phyloP scores from a whole-genome alignment of 2,329 filamentous ascomycete species.

The Beauveria scarabaeidicola region DNA sequence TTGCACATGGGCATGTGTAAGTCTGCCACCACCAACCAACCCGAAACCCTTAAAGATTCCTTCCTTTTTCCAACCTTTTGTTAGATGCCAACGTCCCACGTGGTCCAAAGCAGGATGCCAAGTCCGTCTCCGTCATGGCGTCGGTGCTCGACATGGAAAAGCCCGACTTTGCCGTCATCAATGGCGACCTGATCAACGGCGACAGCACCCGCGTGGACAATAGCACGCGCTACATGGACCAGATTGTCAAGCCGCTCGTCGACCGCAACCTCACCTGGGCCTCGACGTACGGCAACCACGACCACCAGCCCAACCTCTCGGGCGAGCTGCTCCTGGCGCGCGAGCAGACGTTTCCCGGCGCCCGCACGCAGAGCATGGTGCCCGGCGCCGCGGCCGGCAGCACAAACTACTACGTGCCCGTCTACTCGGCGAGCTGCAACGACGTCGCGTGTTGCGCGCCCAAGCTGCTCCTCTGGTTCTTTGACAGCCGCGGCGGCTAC shows the following conservation, averaged over 20 bases:
- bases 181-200: constrained; percentile 64
- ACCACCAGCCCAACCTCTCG: constrained; percentile 51
- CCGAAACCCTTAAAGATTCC: not conserved
- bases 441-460: constrained; percentile 24
- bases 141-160: constrained; percentile 22
- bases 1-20: constrained; percentile 11
- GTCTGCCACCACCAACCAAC: not conserved
- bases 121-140: constrained; percentile 26
- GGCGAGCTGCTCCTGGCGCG: constrained; percentile 33
- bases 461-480: constrained; percentile 58
- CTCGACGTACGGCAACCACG: constrained; percentile 65
- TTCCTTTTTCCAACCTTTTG: not conserved
- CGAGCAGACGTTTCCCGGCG: constrained; percentile 30
- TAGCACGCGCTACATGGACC: constrained; percentile 46
- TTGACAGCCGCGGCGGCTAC: constrained; percentile 55
- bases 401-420: constrained; percentile 40
- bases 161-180: constrained; percentile 24
- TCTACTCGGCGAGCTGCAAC: constrained; percentile 25
- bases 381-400: constrained; percentile 26
- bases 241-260: constrained; percentile 50
- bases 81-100: constrained; percentile 22
- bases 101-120: constrained; percentile 30
- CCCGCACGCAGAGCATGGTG: constrained; percentile 34
- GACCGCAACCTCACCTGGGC: constrained; percentile 52
- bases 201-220: constrained; percentile 51